Evolutionary conservation across 805 yeast genomes (phyloP).

Genomic region (Candida argentea): DNA sequence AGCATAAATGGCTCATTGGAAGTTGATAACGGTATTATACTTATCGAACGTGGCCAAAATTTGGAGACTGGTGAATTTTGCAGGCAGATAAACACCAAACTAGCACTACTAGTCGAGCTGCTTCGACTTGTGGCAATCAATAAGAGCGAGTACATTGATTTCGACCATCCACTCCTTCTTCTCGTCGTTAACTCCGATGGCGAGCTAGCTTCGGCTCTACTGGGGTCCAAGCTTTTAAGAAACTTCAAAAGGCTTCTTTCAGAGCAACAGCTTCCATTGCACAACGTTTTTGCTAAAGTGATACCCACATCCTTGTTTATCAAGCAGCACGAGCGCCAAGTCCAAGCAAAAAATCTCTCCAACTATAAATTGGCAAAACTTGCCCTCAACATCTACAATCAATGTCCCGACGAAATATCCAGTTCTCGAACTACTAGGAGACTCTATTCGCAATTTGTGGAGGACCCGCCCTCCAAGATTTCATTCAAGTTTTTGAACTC

Average conservation of each 20-base stretch:
- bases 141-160: conserved; percentile 30
- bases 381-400: conserved; percentile 48
- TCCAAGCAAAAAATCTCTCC: conserved; percentile 17
- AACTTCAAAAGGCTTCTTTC: conserved; percentile 31
- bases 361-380: conserved; percentile 30
- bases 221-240: conserved; percentile 36
- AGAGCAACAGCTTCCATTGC: conserved; percentile 31
- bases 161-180: conserved; percentile 39
- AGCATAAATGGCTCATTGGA: conserved; percentile 19
- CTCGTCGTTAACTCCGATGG: conserved; percentile 38
- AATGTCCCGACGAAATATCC: conserved; percentile 31
- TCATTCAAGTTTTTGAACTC: conserved; percentile 25
- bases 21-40: conserved; percentile 19
- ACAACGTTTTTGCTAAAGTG: conserved; percentile 26
- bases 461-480: conserved; percentile 26
- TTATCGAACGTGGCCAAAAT: conserved; percentile 13
- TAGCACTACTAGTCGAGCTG: conserved; percentile 24
- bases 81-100: conserved; percentile 17
- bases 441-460: conserved; percentile 23
- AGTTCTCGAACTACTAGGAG: conserved; percentile 6
- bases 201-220: conserved; percentile 35
- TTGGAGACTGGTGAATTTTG: conserved; percentile 18
- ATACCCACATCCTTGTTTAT: conserved; percentile 20
- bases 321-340: conserved; percentile 9
- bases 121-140: conserved; percentile 30